phyloP scores from a whole-genome alignment of 148 eudicot species.

The Rhododendron kiyosumense region DNA sequence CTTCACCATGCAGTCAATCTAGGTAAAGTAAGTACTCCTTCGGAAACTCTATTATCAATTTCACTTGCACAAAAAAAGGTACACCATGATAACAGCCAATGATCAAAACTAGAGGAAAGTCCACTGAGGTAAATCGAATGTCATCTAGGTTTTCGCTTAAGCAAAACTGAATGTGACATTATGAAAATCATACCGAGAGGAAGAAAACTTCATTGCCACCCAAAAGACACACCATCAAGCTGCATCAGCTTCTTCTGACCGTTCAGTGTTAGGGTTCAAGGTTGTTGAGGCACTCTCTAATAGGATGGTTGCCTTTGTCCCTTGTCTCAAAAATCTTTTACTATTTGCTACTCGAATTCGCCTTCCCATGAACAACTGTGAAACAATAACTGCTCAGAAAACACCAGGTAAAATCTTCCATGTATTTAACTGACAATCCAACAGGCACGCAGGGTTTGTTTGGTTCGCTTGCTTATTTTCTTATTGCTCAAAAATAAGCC shows the following conservation, averaged over 20 bases:
- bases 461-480: background rate
- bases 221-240: slow-evolving; percentile 16
- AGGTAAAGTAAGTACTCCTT: background rate
- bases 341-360: slow-evolving; percentile 63
- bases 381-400: slow-evolving; percentile 12
- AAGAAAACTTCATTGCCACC: background rate
- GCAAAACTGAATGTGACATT: background rate
- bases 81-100: background rate
- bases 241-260: slow-evolving; percentile 26
- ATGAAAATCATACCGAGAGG: background rate
- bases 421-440: background rate
- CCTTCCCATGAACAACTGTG: slow-evolving; percentile 73
- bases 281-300: slow-evolving; percentile 29
- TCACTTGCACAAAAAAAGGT: background rate
- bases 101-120: background rate
- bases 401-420: background rate
- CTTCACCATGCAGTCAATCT: background rate
- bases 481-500: background rate
- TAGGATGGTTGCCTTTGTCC: slow-evolving; percentile 33
- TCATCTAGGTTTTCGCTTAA: background rate
- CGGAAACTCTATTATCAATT: background rate
- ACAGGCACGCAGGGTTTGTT: background rate
- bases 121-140: background rate
- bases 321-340: slow-evolving; percentile 56
- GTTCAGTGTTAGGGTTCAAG: slow-evolving; percentile 18